Evolutionary conservation across 1,284 basidiomycete genomes (phyloP).

Genomic region (Apiotrichum domesticum): DNA sequence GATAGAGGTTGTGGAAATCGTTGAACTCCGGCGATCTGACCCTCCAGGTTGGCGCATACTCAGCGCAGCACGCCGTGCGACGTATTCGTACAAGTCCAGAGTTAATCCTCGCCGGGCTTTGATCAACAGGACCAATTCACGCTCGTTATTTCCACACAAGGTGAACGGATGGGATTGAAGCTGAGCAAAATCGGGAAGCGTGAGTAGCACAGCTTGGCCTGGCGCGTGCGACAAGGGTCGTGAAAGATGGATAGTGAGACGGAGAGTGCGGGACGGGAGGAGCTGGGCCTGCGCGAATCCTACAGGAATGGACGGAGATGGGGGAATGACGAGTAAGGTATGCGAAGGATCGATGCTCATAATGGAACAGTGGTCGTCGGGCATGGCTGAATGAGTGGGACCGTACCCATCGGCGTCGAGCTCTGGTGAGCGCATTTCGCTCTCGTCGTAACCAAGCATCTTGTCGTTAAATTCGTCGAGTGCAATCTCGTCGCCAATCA

Average conservation of each 20-base stretch:
- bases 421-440: no score
- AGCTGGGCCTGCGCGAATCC: conserved; percentile 68
- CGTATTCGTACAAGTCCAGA: conserved; percentile 60
- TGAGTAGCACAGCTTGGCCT: conserved; percentile 60
- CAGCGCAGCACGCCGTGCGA: conserved; percentile 41
- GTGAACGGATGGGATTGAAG: conserved; percentile 78
- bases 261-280: conserved; percentile 68
- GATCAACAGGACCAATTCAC: conserved; percentile 64
- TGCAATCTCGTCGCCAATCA: conserved; percentile 5
- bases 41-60: conserved; percentile 5
- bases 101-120: conserved; percentile 74
- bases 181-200: conserved; percentile 62
- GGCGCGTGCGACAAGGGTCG: conserved; percentile 63
- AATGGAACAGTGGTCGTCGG: no score
- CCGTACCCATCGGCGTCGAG: no score
- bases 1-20: conserved; percentile 18
- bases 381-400: no score
- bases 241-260: conserved; percentile 63
- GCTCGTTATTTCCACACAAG: conserved; percentile 61
- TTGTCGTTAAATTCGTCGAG: conserved; percentile 16
- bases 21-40: conserved; percentile 1
- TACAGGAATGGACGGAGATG: conserved; percentile 30
- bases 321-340: neutral
- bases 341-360: no score
- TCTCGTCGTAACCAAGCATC: conserved; percentile 4